These are phyloP conservation scores for Xanthoconium stramineum DNA, from an alignment of 768 basidiomycete species.

Conservation along the genomic window DNA sequence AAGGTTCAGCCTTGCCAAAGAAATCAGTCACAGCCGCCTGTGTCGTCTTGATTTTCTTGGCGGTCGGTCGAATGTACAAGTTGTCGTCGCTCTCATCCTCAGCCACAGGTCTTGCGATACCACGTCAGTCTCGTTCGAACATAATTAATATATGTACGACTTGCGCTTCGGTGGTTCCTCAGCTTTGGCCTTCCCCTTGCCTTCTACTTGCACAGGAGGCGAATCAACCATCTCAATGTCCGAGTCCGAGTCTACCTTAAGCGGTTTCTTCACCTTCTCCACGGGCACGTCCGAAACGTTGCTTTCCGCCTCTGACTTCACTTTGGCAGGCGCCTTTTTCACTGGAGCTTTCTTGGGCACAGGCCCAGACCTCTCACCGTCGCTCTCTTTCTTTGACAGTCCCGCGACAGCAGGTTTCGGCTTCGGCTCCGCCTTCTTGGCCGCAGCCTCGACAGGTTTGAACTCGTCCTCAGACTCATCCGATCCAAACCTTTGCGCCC, in stretches of 20 bases:
- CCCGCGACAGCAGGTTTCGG: constrained; percentile 29
- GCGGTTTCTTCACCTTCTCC: constrained; percentile 23
- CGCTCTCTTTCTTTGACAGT: constrained; percentile 44
- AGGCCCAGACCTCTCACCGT: constrained; percentile 33
- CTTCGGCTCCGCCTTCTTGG: constrained; percentile 33
- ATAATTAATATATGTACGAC: constrained; percentile 41
- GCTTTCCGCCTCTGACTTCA: constrained; percentile 40
- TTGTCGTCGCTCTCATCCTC: constrained; percentile 44
- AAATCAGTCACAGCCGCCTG: constrained; percentile 55
- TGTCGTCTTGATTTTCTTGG: constrained; percentile 49
- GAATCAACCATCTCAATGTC: constrained; percentile 33
- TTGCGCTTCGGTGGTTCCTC: constrained; percentile 56
- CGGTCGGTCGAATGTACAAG: constrained; percentile 40
- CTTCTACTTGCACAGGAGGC: constrained; percentile 30
- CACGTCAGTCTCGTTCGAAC: constrained; percentile 7
- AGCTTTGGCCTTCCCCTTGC: constrained; percentile 45
- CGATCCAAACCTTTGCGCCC: constrained; percentile 38
- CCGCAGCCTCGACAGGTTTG: constrained; percentile 47
- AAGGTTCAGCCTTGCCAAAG: constrained; percentile 45
- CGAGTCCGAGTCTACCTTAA: constrained; percentile 37
- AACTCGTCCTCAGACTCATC: constrained; percentile 54
- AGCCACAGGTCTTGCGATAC: constrained; percentile 28
- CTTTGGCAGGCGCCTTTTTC: constrained; percentile 32
- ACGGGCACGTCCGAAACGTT: constrained; percentile 28
- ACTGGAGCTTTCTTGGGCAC: constrained; percentile 31